phyloP scores from a whole-genome alignment of 2,329 filamentous ascomycete species.

The Zymoseptoria passerinii region DNA sequence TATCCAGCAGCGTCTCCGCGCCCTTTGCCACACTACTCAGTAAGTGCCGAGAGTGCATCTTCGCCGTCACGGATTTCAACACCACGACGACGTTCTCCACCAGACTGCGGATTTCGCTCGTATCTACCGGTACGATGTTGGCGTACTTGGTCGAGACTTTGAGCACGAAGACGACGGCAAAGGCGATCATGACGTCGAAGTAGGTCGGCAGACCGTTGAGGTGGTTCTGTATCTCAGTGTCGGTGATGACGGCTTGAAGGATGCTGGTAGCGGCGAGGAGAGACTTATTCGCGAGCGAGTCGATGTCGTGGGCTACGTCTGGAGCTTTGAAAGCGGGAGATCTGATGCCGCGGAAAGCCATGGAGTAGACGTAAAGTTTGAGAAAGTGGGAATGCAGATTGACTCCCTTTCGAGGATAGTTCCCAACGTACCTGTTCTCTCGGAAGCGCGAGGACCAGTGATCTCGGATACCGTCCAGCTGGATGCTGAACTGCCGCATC shows the following conservation, averaged over 20 bases:
- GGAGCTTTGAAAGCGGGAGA: conserved; percentile 19
- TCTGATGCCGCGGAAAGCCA: conserved; percentile 22
- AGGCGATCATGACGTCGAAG: conserved; percentile 27
- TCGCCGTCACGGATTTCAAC: conserved; percentile 21
- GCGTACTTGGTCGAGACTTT: conserved; percentile 27
- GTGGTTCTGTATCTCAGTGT: conserved; percentile 22
- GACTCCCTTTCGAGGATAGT: conserved; percentile 24
- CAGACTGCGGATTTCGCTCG: conserved; percentile 19
- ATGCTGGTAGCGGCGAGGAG: conserved; percentile 22
- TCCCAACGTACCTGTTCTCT: conserved; percentile 21
- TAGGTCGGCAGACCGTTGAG: conserved; percentile 27
- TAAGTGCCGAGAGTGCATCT: conserved; percentile 26
- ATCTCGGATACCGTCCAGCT: conserved; percentile 20
- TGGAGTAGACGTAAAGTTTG: conserved; percentile 22
- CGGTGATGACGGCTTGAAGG: conserved; percentile 17
- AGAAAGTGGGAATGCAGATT: conserved; percentile 25
- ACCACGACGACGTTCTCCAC: conserved; percentile 21
- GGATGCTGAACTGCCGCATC: conserved; percentile 22
- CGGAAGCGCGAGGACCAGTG: conserved; percentile 23
- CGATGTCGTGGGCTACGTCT: conserved; percentile 22
- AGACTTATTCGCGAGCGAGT: conserved; percentile 23
- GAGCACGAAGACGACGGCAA: conserved; percentile 25
- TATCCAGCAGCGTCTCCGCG: conserved; percentile 20
- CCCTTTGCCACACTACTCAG: conserved; percentile 23
- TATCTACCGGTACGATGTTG: conserved; percentile 21